These are phyloP conservation scores for Potentilla sterilis DNA, from an alignment of 306 rosid species.

Conservation along the genomic window DNA sequence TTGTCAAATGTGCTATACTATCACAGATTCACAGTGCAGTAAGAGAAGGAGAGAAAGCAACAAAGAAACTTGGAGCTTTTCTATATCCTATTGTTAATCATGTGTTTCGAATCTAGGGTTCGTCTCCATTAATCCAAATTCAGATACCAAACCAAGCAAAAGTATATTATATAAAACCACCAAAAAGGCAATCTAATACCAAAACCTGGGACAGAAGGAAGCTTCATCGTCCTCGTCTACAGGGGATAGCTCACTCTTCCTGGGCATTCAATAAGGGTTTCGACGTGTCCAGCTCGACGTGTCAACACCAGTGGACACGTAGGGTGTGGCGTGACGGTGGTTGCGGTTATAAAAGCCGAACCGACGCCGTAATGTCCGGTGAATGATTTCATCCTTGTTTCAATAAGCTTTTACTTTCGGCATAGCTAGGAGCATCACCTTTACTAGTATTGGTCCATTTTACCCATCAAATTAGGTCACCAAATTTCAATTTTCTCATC, in stretches of 20 bases:
- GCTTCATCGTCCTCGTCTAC: background rate
- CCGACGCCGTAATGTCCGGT: background rate
- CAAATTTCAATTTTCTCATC: background rate
- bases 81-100: too few relatives aligned
- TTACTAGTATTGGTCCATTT: background rate
- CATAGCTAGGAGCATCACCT: background rate
- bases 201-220: background rate
- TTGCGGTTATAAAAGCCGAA: background rate
- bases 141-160: background rate
- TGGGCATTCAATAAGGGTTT: background rate
- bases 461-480: background rate
- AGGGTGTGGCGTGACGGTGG: background rate
- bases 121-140: background rate
- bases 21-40: too few relatives aligned
- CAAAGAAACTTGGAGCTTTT: too few relatives aligned
- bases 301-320: background rate
- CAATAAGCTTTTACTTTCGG: background rate
- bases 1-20: too few relatives aligned
- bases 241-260: background rate
- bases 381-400: background rate
- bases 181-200: background rate
- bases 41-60: too few relatives aligned
- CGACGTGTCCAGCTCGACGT: background rate
- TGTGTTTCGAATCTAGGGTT: background rate
- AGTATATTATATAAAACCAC: background rate